Conservation (phyloP, 2,329 filamentous ascomycete genomes). For the Phialocephala sp. region DNA sequence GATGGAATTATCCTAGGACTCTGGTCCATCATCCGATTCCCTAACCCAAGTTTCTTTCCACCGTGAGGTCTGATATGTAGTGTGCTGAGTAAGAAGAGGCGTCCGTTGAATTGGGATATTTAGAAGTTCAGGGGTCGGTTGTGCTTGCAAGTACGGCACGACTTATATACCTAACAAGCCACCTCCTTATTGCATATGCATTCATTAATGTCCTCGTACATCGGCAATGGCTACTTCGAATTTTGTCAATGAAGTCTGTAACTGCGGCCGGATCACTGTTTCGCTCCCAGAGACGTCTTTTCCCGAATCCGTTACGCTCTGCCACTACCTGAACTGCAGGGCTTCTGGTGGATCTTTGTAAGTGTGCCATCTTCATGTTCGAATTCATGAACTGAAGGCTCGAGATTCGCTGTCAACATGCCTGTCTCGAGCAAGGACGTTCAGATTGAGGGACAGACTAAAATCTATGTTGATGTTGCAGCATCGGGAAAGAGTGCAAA, state of each 20-base stretch:
- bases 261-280: no score
- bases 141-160: no score
- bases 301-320: background rate
- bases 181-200: no score
- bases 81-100: background rate
- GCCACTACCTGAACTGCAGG: constrained; percentile 10
- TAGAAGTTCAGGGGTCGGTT: background rate
- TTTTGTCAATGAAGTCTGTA: no score
- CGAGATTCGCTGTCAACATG: background rate
- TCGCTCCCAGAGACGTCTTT: no score
- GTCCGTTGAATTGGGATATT: background rate
- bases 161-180: no score
- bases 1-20: no score
- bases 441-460: background rate
- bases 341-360: constrained; percentile 6
- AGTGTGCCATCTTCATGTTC: background rate
- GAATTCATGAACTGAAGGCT: background rate
- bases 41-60: background rate
- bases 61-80: background rate
- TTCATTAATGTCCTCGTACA: background rate
- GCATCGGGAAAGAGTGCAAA: constrained; percentile 7
- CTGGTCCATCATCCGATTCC: no score
- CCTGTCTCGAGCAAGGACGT: background rate
- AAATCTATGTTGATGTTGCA: background rate
- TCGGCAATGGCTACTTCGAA: background rate